Percentiles rank a stretch among this genome's conserved stretches.
phyloP scores from a whole-genome alignment of 768 basidiomycete species.

The Agrocybe praecox region DNA sequence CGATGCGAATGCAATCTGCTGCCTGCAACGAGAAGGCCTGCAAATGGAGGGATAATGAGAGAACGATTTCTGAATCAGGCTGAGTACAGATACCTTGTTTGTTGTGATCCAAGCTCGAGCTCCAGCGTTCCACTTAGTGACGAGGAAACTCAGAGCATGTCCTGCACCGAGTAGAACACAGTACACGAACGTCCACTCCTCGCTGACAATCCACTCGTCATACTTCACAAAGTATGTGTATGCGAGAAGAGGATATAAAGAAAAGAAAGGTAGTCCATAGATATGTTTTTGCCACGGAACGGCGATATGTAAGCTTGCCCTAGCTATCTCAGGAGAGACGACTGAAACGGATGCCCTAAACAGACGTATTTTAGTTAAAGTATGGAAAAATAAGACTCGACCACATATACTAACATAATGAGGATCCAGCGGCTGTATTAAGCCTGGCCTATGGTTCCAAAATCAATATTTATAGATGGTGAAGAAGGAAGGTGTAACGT shows the following conservation, averaged over 20 bases:
- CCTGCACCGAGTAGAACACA: constrained; percentile 82
- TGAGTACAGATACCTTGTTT: constrained; percentile 49
- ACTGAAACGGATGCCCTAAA: constrained; percentile 53
- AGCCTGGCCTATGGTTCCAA: background rate
- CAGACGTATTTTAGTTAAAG: background rate
- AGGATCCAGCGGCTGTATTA: background rate
- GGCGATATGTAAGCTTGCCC: constrained; percentile 65
- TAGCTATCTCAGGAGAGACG: constrained; percentile 66
- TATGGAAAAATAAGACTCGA: background rate
- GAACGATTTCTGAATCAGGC: background rate
- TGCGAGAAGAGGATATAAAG: constrained; percentile 78
- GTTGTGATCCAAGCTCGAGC: constrained; percentile 84
- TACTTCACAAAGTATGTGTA: constrained; percentile 94
- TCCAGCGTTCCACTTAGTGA: constrained; percentile 86
- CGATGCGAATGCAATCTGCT: constrained; percentile 81
- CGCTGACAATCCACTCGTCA: constrained; percentile 87
- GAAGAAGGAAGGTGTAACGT: background rate
- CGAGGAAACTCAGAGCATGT: constrained; percentile 90
- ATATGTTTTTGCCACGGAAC: constrained; percentile 73
- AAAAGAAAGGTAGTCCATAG: constrained; percentile 79
- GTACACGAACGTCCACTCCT: constrained; percentile 98
- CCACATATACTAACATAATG: background rate
- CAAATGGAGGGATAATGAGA: constrained; percentile 14
- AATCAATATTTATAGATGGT: constrained; percentile 2
- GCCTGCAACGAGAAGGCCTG: constrained; percentile 66